phyloP scores from a whole-genome alignment of 2,329 filamentous ascomycete genomes.

The Fusarium continuum region DNA sequence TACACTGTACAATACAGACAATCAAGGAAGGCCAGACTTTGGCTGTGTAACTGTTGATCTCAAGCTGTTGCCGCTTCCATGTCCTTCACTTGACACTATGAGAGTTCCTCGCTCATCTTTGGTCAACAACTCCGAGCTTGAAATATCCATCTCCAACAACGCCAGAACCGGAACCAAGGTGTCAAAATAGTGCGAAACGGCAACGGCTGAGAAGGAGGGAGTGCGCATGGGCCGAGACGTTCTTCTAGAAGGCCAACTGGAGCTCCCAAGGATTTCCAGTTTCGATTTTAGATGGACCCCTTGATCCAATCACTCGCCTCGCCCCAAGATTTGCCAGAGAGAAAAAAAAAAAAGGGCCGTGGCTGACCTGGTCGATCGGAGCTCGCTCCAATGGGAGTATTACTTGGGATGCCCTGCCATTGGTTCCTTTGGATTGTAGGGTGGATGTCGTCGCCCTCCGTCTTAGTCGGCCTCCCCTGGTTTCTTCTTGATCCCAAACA shows the following conservation, averaged over 20 bases:
- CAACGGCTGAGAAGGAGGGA: slow-evolving; percentile 5
- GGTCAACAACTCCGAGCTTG: neutral
- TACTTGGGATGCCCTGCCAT: slow-evolving; percentile 30
- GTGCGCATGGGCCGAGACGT: slow-evolving; percentile 10
- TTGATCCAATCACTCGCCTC: slow-evolving; percentile 18
- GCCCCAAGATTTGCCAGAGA: slow-evolving; percentile 12
- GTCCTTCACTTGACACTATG: neutral
- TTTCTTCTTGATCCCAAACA: slow-evolving; percentile 17
- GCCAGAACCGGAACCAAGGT: neutral
- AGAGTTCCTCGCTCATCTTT: neutral
- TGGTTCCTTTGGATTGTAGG: slow-evolving; percentile 13
- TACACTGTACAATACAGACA: no score
- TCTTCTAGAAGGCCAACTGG: slow-evolving; percentile 41
- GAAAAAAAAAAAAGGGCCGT: slow-evolving; percentile 26
- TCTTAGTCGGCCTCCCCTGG: slow-evolving; percentile 27
- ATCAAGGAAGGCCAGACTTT: neutral
- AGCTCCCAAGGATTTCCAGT: slow-evolving; percentile 25
- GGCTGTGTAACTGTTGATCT: neutral
- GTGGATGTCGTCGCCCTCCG: slow-evolving; percentile 34
- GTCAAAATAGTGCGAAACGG: neutral
- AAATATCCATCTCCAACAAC: neutral
- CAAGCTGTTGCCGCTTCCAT: neutral
- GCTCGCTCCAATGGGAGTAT: slow-evolving; percentile 26
- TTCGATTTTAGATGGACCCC: slow-evolving; percentile 8
- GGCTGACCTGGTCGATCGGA: slow-evolving; percentile 26